phyloP scores from a whole-genome alignment of 208 protist species.

The Crithidia sp. region DNA sequence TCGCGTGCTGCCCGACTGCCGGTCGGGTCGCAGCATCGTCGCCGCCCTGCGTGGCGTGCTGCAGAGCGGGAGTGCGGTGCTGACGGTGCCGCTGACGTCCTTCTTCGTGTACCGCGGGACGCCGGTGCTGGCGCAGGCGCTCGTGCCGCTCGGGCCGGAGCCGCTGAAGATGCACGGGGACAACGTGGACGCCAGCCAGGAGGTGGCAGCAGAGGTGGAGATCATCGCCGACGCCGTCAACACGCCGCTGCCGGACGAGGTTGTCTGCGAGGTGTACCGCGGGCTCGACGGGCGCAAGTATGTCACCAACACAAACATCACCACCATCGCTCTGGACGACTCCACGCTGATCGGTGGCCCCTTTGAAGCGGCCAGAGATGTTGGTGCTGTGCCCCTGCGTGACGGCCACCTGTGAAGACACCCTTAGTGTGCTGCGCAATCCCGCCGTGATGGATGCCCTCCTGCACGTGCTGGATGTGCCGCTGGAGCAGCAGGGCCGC shows the following conservation, averaged over 20 bases:
- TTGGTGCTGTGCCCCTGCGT: slow-evolving; percentile 56
- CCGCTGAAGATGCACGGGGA: slow-evolving; percentile 49
- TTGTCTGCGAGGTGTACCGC: slow-evolving; percentile 75
- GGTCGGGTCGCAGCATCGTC: slow-evolving; percentile 79
- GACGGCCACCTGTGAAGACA: slow-evolving; percentile 58
- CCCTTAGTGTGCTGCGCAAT: slow-evolving; percentile 53
- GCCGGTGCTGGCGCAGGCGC: slow-evolving; percentile 84
- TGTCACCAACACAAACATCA: slow-evolving; percentile 80
- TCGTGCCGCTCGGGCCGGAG: slow-evolving; percentile 64
- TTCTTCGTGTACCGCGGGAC: slow-evolving; percentile 86
- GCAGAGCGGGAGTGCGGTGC: slow-evolving; percentile 65
- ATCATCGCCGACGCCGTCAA: slow-evolving; percentile 79
- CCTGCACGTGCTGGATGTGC: slow-evolving; percentile 17
- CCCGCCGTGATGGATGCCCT: slow-evolving; percentile 49
- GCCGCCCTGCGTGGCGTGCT: slow-evolving; percentile 76
- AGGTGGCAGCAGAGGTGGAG: slow-evolving; percentile 72
- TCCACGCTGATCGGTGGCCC: slow-evolving; percentile 60
- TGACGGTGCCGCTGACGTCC: slow-evolving; percentile 83
- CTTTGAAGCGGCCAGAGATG: slow-evolving; percentile 87
- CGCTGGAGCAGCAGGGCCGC: slow-evolving; percentile 27
- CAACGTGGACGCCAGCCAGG: slow-evolving; percentile 17
- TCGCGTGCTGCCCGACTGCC: slow-evolving; percentile 82
- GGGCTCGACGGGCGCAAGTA: slow-evolving; percentile 81
- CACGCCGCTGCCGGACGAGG: slow-evolving; percentile 58
- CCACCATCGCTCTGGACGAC: slow-evolving; percentile 60